Evolutionary conservation across 805 yeast species (phyloP).

Genomic region (Myxozyma sirexii): DNA sequence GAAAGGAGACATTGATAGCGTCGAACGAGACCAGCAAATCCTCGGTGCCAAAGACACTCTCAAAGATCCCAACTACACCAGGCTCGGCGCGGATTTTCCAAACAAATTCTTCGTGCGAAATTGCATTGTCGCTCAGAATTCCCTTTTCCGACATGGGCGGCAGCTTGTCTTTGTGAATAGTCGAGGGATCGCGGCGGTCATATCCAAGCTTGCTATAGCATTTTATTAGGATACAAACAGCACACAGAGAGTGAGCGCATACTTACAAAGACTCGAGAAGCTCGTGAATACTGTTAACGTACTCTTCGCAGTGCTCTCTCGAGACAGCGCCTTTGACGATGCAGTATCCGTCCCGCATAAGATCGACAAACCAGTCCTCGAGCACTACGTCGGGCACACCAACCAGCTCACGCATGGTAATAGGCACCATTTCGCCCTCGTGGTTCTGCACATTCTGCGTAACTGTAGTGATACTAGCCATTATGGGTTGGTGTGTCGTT

Average conservation of each 20-base stretch:
- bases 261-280: slow-evolving; percentile 21
- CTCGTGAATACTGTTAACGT: slow-evolving; percentile 8
- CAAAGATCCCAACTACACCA: slow-evolving; percentile 22
- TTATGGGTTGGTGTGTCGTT: neutral
- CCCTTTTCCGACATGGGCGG: slow-evolving; percentile 13
- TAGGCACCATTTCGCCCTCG: slow-evolving; percentile 7
- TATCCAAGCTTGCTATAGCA: slow-evolving; percentile 15
- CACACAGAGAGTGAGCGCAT: neutral
- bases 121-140: slow-evolving; percentile 6
- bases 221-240: neutral
- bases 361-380: slow-evolving; percentile 23
- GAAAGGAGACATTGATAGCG: slow-evolving; percentile 19
- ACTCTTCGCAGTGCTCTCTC: slow-evolving; percentile 21
- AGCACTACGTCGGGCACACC: slow-evolving; percentile 15
- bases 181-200: slow-evolving; percentile 20
- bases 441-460: slow-evolving; percentile 1
- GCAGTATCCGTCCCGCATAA: slow-evolving; percentile 26
- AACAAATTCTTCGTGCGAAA: slow-evolving; percentile 25
- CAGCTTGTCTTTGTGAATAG: slow-evolving; percentile 11
- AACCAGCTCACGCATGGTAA: slow-evolving; percentile 18
- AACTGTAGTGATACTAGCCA: slow-evolving; percentile 5
- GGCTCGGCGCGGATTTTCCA: slow-evolving; percentile 23
- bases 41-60: slow-evolving; percentile 14
- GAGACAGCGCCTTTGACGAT: slow-evolving; percentile 26
- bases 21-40: slow-evolving; percentile 25